phyloP scores from a whole-genome alignment of 805 yeast genomes.

The Teunomyces stri region DNA sequence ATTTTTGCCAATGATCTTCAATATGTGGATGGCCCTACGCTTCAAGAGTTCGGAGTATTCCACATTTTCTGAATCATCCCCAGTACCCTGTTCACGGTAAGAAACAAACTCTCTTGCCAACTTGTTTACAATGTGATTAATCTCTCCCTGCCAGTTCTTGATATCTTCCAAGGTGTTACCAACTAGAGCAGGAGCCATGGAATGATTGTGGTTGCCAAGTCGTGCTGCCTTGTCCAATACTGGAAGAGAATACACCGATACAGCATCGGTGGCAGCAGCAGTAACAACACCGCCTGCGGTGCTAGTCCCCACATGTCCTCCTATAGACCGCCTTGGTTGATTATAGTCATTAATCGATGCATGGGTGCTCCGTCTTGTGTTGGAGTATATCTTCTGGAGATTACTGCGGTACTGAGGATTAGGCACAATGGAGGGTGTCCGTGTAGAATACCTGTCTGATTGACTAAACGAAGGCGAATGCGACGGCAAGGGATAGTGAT shows the following conservation, averaged over 20 bases:
- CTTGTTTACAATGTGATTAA: slow-evolving; percentile 45
- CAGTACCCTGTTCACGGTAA: slow-evolving; percentile 1
- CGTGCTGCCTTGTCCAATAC: slow-evolving; percentile 4
- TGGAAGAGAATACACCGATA: slow-evolving; percentile 14
- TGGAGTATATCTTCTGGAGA: slow-evolving; percentile 43
- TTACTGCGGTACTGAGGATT: slow-evolving; percentile 32
- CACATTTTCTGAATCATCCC: slow-evolving; percentile 15
- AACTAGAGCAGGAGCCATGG: not conserved
- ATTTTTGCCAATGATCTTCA: slow-evolving; percentile 28
- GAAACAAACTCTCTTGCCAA: slow-evolving; percentile 38
- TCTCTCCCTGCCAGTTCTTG: slow-evolving; percentile 53
- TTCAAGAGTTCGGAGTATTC: slow-evolving; percentile 17
- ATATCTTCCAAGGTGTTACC: slow-evolving; percentile 35
- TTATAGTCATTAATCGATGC: slow-evolving; percentile 34
- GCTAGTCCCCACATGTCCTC: slow-evolving; percentile 7
- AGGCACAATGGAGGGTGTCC: slow-evolving; percentile 29
- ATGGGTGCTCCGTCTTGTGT: slow-evolving; percentile 39
- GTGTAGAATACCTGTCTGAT: slow-evolving; percentile 36
- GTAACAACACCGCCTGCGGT: slow-evolving; percentile 8
- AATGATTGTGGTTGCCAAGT: not conserved
- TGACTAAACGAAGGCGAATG: slow-evolving; percentile 36
- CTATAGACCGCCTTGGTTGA: slow-evolving; percentile 27
- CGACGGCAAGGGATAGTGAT: slow-evolving; percentile 26
- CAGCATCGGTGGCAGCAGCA: slow-evolving; percentile 10
- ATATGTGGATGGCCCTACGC: slow-evolving; percentile 19